phyloP scores from a whole-genome alignment of 169 alveolate genomes.

The Babesia bigemina region DNA sequence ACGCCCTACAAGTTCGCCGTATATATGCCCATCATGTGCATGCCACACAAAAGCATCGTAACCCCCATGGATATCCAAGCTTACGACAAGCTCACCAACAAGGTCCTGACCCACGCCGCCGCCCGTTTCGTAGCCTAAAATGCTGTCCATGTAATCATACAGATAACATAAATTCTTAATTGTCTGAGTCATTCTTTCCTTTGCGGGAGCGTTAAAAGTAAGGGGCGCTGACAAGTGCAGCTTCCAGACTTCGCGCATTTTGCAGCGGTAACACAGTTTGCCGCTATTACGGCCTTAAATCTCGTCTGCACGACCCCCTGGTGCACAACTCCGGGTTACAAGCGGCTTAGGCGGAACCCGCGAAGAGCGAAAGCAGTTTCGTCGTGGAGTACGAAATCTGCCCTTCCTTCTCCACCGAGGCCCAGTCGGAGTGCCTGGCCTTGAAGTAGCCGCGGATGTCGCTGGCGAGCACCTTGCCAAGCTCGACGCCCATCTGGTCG shows the following conservation, averaged over 20 bases:
- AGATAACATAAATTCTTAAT: no score
- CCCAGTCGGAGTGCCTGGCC: slow-evolving; percentile 40
- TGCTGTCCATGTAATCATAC: not conserved
- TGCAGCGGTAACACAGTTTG: no score
- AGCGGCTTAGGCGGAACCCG: not conserved
- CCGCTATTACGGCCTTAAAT: no score
- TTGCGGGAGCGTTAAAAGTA: no score
- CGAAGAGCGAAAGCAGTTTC: slow-evolving; percentile 27
- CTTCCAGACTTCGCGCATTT: no score
- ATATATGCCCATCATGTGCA: slow-evolving; percentile 54
- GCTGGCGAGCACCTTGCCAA: slow-evolving; percentile 83
- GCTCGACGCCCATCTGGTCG: slow-evolving; percentile 98
- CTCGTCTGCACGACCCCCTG: not conserved
- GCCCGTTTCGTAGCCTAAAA: slow-evolving; percentile 11
- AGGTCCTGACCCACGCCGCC: slow-evolving; percentile 44
- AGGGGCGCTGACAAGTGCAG: no score
- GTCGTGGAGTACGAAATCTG: slow-evolving; percentile 68
- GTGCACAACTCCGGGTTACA: not conserved
- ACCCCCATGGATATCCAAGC: slow-evolving; percentile 14
- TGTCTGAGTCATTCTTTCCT: no score
- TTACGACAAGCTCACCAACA: slow-evolving; percentile 21
- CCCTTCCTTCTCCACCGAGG: slow-evolving; percentile 44
- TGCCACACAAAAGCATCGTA: slow-evolving; percentile 60
- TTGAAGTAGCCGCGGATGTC: slow-evolving; percentile 72
- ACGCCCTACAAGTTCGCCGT: slow-evolving; percentile 50